These are phyloP conservation scores for Stellera chamaejasme DNA, from an alignment of 345 rosid species.

Conservation along the genomic window DNA sequence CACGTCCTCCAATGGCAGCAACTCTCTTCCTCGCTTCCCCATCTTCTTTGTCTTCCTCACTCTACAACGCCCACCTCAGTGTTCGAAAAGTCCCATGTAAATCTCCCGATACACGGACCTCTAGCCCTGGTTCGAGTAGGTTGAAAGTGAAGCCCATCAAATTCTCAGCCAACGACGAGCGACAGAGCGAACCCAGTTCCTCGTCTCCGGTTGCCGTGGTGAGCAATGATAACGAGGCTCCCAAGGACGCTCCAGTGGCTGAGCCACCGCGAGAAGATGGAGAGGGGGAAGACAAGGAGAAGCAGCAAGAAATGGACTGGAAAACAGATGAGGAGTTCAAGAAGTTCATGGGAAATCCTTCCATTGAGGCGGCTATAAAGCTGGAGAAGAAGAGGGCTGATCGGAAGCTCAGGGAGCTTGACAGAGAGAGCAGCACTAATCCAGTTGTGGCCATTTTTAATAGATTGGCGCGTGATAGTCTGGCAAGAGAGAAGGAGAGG, in stretches of 20 bases:
- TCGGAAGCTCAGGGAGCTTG: constrained; percentile 79
- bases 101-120: constrained; percentile 34
- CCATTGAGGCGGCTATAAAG: constrained; percentile 92
- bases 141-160: constrained; percentile 14
- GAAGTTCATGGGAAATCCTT: constrained; percentile 92
- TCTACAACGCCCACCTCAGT: neutral
- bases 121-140: neutral
- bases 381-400: constrained; percentile 95
- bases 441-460: constrained; percentile 48
- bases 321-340: constrained; percentile 91
- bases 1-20: neutral
- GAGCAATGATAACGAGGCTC: constrained; percentile 10
- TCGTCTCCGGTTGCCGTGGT: constrained; percentile 42
- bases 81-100: constrained; percentile 18
- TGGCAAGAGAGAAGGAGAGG: constrained; percentile 69
- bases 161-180: constrained; percentile 36
- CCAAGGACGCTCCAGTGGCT: constrained; percentile 10
- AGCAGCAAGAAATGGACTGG: constrained; percentile 86
- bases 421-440: constrained; percentile 42
- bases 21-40: constrained; percentile 4
- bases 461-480: constrained; percentile 46
- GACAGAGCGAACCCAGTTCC: constrained; percentile 22
- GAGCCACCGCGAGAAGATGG: constrained; percentile 18
- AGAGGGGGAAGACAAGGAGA: constrained; percentile 29
- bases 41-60: neutral